Evolutionary conservation across 2,329 filamentous ascomycete genomes (phyloP).

Genomic region (Ophiosphaerella herpotricha): DNA sequence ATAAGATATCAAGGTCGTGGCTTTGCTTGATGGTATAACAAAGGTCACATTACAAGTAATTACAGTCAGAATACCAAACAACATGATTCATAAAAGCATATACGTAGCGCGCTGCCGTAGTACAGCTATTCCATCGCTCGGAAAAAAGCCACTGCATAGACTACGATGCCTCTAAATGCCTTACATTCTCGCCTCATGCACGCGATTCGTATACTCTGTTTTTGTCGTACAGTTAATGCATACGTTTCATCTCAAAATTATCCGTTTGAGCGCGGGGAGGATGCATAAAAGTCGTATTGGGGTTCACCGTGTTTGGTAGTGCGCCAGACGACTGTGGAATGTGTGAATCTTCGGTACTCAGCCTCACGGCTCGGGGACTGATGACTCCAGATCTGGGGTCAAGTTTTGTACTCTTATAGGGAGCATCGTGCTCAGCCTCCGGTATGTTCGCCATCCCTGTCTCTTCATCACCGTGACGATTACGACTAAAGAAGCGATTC

Average conservation of each 20-base stretch:
- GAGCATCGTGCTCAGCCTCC: conserved; percentile 35
- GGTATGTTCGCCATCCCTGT: conserved; percentile 55
- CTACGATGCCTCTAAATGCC: no score
- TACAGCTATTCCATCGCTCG: no score
- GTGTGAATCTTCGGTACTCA: conserved; percentile 24
- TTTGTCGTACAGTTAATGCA: conserved; percentile 16
- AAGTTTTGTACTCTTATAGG: conserved; percentile 34
- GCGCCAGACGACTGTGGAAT: conserved; percentile 30
- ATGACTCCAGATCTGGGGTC: conserved; percentile 43
- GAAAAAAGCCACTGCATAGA: no score
- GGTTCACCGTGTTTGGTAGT: conserved; percentile 22
- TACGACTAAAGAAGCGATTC: conserved; percentile 66
- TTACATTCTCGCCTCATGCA: no score
- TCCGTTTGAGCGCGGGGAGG: conserved; percentile 36
- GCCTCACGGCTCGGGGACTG: conserved; percentile 36
- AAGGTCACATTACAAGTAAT: background rate
- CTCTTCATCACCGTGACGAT: conserved; percentile 45
- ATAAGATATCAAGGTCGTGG: no score
- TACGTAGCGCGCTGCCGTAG: no score
- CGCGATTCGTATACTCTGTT: no score
- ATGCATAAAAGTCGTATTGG: conserved; percentile 25
- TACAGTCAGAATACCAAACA: conserved; percentile 4
- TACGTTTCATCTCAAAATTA: conserved; percentile 40
- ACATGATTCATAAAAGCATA: no score
- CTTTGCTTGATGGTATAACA: no score